Conservation (phyloP, 768 basidiomycete species). For the Myochromella boudieri region DNA sequence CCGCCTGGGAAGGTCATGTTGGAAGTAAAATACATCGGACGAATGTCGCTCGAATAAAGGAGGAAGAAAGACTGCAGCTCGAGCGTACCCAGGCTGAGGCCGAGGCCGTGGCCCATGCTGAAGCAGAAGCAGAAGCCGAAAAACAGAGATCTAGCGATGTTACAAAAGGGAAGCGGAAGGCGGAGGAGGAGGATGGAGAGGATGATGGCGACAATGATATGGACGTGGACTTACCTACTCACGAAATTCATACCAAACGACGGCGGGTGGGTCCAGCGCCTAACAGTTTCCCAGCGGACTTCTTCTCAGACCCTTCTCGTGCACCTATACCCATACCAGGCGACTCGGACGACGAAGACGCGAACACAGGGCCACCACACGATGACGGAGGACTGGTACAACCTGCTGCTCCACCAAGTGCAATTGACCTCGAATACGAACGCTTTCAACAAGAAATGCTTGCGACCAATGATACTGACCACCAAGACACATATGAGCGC, state of each 20-base stretch:
- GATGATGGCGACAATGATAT: conserved; percentile 11
- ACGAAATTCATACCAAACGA: conserved; percentile 18
- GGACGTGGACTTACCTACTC: conserved; percentile 25
- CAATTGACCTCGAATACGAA: conserved; percentile 72
- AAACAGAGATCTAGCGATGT: conserved; percentile 9
- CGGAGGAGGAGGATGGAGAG: conserved; percentile 10
- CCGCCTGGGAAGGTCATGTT: conserved; percentile 87
- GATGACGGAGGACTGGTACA: conserved; percentile 11
- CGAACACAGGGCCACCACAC: conserved; percentile 22
- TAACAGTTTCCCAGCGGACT: conserved; percentile 58
- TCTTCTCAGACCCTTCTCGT: conserved; percentile 78
- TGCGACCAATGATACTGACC: conserved; percentile 30
- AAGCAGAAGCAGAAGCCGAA: conserved; percentile 22
- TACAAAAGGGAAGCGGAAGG: conserved; percentile 29
- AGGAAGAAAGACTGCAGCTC: conserved; percentile 45
- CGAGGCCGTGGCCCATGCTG: conserved; percentile 21
- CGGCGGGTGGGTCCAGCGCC: conserved; percentile 15
- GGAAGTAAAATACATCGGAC: conserved; percentile 79
- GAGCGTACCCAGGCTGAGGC: conserved; percentile 32
- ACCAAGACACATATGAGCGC: conserved; percentile 55
- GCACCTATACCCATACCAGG: conserved; percentile 36
- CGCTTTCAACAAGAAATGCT: conserved; percentile 68
- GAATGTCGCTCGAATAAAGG: conserved; percentile 57
- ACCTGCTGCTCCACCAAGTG: conserved; percentile 20
- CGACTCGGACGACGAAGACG: conserved; percentile 41